phyloP scores from a whole-genome alignment of 805 yeast genomes.

The Cyberlindnera nakhonratchasimensis region DNA sequence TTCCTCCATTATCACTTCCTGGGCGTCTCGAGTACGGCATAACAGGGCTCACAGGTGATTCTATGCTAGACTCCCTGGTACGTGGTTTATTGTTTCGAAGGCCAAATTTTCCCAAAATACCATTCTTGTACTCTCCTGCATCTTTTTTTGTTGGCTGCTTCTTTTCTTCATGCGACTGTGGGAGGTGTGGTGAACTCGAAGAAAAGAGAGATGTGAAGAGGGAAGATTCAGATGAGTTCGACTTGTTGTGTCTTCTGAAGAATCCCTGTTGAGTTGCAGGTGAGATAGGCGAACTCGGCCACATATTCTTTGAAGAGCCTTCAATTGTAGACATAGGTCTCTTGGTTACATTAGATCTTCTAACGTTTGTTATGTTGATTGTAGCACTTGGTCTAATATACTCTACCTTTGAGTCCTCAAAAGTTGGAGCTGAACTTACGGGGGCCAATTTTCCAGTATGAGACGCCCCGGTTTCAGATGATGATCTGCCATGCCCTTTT shows the following conservation, averaged over 20 bases:
- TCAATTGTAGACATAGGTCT: conserved; percentile 40
- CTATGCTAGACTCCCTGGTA: conserved; percentile 14
- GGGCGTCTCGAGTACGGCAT: not conserved
- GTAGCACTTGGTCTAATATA: conserved; percentile 1
- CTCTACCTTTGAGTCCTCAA: conserved; percentile 11
- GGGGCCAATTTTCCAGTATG: conserved; percentile 29
- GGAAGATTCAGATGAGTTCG: conserved; percentile 58
- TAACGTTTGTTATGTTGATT: not conserved
- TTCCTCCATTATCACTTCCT: conserved; percentile 7
- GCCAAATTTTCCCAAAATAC: conserved; percentile 25
- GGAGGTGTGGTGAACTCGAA: conserved; percentile 31
- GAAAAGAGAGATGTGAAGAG: conserved; percentile 36
- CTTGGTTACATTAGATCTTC: conserved; percentile 8
- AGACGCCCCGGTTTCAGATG: conserved; percentile 28
- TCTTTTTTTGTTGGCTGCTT: conserved; percentile 5
- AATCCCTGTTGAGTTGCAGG: conserved; percentile 38
- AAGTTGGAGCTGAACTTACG: conserved; percentile 34
- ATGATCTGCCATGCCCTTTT: conserved; percentile 22
- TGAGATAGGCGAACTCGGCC: conserved; percentile 35
- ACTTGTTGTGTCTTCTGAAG: conserved; percentile 61
- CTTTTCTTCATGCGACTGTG: conserved; percentile 20
- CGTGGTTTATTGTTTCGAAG: conserved; percentile 16
- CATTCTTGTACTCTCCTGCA: conserved; percentile 17
- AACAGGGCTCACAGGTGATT: conserved; percentile 22
- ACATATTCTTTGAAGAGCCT: conserved; percentile 23